These are phyloP conservation scores for Onygena corvina DNA, from an alignment of 2,329 filamentous ascomycete genomes.

Conservation along the genomic window DNA sequence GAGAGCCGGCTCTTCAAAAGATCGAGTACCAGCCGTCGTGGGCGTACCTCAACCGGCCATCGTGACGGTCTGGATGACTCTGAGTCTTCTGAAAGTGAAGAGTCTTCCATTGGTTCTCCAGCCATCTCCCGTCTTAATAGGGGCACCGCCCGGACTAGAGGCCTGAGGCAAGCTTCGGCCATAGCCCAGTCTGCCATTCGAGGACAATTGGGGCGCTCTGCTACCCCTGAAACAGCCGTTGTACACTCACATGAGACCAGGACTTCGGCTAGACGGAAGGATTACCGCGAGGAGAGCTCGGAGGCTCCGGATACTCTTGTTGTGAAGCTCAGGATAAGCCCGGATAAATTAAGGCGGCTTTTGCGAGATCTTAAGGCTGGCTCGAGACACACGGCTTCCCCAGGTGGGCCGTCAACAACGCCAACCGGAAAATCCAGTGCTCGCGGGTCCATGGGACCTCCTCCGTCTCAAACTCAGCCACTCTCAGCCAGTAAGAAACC, in stretches of 20 bases:
- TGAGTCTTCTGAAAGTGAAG: constrained; percentile 84
- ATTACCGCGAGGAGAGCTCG: constrained; percentile 64
- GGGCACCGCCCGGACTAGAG: constrained; percentile 73
- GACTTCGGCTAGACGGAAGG: constrained; percentile 50
- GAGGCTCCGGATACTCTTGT: constrained; percentile 59
- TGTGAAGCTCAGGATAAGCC: constrained; percentile 62
- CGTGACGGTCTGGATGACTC: constrained; percentile 58
- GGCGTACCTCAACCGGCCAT: constrained; percentile 46
- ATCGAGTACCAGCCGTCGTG: constrained; percentile 49
- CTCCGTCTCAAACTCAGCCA: constrained; percentile 17
- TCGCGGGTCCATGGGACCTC: constrained; percentile 19
- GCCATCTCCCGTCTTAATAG: constrained; percentile 54
- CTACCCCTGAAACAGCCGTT: constrained; percentile 63
- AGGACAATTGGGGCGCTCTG: constrained; percentile 57
- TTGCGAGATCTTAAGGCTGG: constrained; percentile 43
- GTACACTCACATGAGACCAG: constrained; percentile 62
- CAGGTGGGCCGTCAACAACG: constrained; percentile 25
- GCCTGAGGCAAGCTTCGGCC: constrained; percentile 77
- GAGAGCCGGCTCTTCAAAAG: constrained; percentile 81
- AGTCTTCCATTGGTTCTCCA: constrained; percentile 76
- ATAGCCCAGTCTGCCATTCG: constrained; percentile 78
- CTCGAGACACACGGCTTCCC: constrained; percentile 32
- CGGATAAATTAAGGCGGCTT: constrained; percentile 58
- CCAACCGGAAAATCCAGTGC: constrained; percentile 35
- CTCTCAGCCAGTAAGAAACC: constrained; percentile 20